Conservation (phyloP, 2,329 filamentous ascomycete genomes). For the Exophiala spinifera region DNA sequence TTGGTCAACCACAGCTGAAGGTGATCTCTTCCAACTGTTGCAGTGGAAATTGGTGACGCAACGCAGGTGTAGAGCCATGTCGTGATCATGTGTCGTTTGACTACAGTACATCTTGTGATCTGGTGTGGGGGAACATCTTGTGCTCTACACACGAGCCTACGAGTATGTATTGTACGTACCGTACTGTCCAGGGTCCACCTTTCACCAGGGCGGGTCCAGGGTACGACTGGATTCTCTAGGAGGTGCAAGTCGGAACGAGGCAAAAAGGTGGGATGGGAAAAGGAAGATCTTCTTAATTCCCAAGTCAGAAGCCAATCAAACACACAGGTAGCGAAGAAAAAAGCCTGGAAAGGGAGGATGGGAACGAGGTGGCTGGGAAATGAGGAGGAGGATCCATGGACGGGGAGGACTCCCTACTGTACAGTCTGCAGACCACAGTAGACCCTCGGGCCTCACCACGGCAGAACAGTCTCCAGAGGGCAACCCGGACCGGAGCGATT, state of each 20-base stretch:
- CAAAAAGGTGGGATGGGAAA: background rate
- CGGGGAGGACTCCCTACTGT: too few relatives aligned
- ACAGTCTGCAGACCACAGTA: too few relatives aligned
- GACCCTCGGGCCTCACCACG: too few relatives aligned
- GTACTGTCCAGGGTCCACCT: too few relatives aligned
- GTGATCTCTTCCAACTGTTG: too few relatives aligned
- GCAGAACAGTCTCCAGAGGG: too few relatives aligned
- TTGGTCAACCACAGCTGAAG: too few relatives aligned
- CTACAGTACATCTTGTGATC: conserved; percentile 8
- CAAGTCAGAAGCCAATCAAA: conserved; percentile 9
- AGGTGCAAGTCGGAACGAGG: background rate
- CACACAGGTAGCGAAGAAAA: conserved; percentile 1
- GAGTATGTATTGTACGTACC: too few relatives aligned
- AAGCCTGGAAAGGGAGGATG: background rate
- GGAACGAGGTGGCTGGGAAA: conserved; percentile 13
- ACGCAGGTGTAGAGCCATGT: background rate
- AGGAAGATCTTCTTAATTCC: conserved; percentile 3
- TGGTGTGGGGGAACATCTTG: conserved; percentile 3
- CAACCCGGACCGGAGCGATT: background rate
- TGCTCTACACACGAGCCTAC: background rate
- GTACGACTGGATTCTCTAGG: too few relatives aligned
- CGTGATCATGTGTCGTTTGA: background rate
- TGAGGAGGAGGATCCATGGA: background rate
- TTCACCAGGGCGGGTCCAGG: background rate
- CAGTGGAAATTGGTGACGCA: background rate